Evolutionary conservation across 129 eudicot species (phyloP).

Genomic region (Cynara cardunculus): DNA sequence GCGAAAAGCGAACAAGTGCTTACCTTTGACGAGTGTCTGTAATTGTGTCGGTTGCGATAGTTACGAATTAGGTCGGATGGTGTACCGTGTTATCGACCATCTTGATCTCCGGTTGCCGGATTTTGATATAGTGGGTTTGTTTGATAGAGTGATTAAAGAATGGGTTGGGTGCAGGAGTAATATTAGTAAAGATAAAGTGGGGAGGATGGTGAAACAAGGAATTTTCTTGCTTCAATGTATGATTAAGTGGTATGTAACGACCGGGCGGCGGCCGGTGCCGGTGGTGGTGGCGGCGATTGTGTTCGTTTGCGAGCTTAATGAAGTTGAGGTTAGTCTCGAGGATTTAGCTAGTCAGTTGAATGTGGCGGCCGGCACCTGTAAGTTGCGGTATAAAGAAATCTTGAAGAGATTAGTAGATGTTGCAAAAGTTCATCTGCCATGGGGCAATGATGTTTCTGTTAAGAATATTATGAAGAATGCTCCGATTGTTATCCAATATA

Average conservation of each 20-base stretch:
- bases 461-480: constrained; percentile 75
- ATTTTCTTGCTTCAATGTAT: constrained; percentile 73
- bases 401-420: constrained; percentile 64
- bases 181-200: constrained; percentile 31
- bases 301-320: constrained; percentile 45
- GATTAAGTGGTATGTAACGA: constrained; percentile 80
- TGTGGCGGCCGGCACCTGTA: constrained; percentile 52
- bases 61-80: constrained; percentile 71
- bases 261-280: constrained; percentile 76
- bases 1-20: constrained; percentile 45
- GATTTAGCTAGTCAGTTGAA: constrained; percentile 58
- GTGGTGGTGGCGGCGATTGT: constrained; percentile 67
- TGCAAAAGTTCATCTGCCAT: constrained; percentile 51
- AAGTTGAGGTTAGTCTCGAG: constrained; percentile 43
- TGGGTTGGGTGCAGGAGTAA: constrained; percentile 20
- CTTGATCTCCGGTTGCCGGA: constrained; percentile 57
- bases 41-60: constrained; percentile 45
- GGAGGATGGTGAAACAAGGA: constrained; percentile 68
- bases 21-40: constrained; percentile 53
- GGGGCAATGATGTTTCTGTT: constrained; percentile 74
- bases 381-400: constrained; percentile 64
- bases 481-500: constrained; percentile 56
- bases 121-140: constrained; percentile 52
- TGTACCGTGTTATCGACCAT: constrained; percentile 53
- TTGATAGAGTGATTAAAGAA: constrained; percentile 38